Conservation (phyloP, 2,329 filamentous ascomycete species). For the Akanthomyces uredinophilus region DNA sequence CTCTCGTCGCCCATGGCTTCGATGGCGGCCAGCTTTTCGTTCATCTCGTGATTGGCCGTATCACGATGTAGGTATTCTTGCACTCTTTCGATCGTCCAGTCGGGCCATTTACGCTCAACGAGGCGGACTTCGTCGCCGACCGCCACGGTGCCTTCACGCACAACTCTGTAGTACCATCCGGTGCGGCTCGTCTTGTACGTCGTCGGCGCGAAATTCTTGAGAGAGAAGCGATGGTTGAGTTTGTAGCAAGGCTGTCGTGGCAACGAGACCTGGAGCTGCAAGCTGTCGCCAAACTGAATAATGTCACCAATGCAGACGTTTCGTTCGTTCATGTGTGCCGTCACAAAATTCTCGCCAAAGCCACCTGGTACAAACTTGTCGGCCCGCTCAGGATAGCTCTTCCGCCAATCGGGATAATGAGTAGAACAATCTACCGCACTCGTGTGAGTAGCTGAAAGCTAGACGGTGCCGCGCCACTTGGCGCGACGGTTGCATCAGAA, state of each 20-base stretch:
- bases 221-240: conserved; percentile 61
- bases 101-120: conserved; percentile 48
- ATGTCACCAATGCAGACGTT: conserved; percentile 63
- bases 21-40: conserved; percentile 46
- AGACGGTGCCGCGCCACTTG: background rate
- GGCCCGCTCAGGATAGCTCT: conserved; percentile 46
- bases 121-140: conserved; percentile 54
- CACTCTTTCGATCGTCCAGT: conserved; percentile 58
- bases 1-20: conserved; percentile 46
- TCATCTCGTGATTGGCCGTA: conserved; percentile 45
- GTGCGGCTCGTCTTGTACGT: conserved; percentile 54
- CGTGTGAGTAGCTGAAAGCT: background rate
- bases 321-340: conserved; percentile 52
- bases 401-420: conserved; percentile 53
- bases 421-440: conserved; percentile 47
- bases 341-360: conserved; percentile 63
- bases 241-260: conserved; percentile 64
- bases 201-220: conserved; percentile 56
- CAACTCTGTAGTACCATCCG: conserved; percentile 62
- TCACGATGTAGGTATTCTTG: conserved; percentile 59
- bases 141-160: conserved; percentile 48
- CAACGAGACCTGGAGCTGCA: conserved; percentile 54
- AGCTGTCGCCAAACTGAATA: conserved; percentile 44
- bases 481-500: conserved; percentile 12
- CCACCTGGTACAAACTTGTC: conserved; percentile 51